Percentiles rank a stretch among this genome's conserved stretches.
Evolutionary conservation across 2,329 filamentous ascomycete species (phyloP).

Genomic region (Colletotrichum plurivorum): DNA sequence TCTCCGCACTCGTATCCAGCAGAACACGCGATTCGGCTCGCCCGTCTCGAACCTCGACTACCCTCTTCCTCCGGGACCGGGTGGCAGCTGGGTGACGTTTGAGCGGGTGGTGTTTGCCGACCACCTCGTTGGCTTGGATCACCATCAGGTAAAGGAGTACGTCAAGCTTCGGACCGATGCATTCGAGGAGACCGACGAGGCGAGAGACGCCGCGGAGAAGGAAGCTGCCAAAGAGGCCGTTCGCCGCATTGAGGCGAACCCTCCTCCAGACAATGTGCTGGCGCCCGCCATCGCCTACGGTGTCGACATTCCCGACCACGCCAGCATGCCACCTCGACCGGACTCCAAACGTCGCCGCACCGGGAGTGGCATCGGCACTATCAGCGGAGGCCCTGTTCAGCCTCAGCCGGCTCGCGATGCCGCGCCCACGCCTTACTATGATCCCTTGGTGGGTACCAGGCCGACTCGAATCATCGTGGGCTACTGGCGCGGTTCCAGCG

Average conservation of each 20-base stretch:
- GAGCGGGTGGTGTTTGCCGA: slow-evolving; percentile 71
- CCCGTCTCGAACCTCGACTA: slow-evolving; percentile 53
- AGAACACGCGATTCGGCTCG: slow-evolving; percentile 62
- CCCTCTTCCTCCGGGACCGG: slow-evolving; percentile 69
- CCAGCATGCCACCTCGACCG: slow-evolving; percentile 49
- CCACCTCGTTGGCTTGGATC: slow-evolving; percentile 68
- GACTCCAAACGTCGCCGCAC: slow-evolving; percentile 65
- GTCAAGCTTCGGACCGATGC: slow-evolving; percentile 66
- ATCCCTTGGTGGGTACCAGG: slow-evolving; percentile 65
- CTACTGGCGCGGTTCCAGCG: slow-evolving; percentile 70
- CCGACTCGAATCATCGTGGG: slow-evolving; percentile 72
- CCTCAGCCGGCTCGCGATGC: slow-evolving; percentile 26
- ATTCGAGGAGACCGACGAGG: slow-evolving; percentile 54
- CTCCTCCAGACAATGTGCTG: slow-evolving; percentile 58
- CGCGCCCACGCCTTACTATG: slow-evolving; percentile 43
- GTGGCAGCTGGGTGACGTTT: slow-evolving; percentile 76
- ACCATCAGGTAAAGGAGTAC: slow-evolving; percentile 74
- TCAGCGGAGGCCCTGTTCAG: slow-evolving; percentile 46
- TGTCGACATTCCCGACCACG: slow-evolving; percentile 60
- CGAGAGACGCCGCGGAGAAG: slow-evolving; percentile 55
- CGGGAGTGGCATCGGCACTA: slow-evolving; percentile 53
- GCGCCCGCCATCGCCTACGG: slow-evolving; percentile 67
- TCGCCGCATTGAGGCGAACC: slow-evolving; percentile 58
- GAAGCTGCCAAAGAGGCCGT: slow-evolving; percentile 64
- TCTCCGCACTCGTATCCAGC: slow-evolving; percentile 71